Evolutionary conservation across 192 early-diverging fungal species (phyloP).

Genomic region (Backusella morwellensis): DNA sequence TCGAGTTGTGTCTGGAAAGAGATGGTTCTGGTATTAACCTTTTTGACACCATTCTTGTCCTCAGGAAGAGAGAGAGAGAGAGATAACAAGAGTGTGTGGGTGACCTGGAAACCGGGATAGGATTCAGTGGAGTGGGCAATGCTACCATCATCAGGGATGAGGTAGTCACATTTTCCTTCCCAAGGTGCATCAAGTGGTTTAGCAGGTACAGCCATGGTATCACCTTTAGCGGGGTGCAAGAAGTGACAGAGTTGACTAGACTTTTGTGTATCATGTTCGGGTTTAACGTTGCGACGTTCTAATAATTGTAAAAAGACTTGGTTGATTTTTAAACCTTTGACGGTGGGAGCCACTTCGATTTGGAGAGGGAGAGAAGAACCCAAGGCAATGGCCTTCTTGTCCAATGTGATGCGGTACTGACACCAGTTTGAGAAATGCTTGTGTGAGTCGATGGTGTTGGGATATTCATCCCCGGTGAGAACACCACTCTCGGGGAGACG

Average conservation of each 20-base stretch:
- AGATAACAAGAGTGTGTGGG: neutral
- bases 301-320: conserved; percentile 15
- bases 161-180: neutral
- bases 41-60: neutral
- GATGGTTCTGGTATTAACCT: neutral
- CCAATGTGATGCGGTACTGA: conserved; percentile 8
- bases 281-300: neutral
- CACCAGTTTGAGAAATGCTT: conserved; percentile 16
- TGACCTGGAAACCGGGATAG: neutral
- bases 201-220: neutral
- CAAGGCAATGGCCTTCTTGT: neutral
- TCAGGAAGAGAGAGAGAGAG: neutral
- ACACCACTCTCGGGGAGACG: neutral
- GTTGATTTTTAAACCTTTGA: neutral
- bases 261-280: neutral
- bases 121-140: neutral
- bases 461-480: neutral
- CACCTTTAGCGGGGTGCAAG: neutral
- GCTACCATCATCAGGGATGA: neutral
- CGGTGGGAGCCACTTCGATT: neutral
- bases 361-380: neutral
- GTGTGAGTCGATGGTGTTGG: neutral
- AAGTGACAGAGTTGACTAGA: neutral
- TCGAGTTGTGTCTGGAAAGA: neutral
- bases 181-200: neutral